Evolutionary conservation across 257 asterid species (phyloP).

Genomic region (Verbena officinalis): DNA sequence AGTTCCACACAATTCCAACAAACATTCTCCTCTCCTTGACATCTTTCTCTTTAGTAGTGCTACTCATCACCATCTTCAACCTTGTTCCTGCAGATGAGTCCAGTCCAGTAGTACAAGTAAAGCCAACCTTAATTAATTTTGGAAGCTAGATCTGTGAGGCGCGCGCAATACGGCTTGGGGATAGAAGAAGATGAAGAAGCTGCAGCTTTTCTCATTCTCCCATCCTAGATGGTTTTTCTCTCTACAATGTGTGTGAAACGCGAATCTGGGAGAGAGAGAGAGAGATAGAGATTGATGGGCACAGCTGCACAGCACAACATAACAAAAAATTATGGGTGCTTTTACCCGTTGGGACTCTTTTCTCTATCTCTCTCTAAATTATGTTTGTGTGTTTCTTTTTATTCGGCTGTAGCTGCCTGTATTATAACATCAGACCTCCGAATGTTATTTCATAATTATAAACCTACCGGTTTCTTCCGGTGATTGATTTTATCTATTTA

Average conservation of each 20-base stretch:
- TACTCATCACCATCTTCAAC: constrained; percentile 27
- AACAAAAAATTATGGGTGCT: neutral
- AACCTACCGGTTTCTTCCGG: no score
- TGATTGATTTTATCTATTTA: no score
- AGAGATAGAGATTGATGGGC: neutral
- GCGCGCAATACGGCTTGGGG: neutral
- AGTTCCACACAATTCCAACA: constrained; percentile 69
- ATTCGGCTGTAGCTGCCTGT: neutral
- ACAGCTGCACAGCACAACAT: constrained; percentile 27
- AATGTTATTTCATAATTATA: no score
- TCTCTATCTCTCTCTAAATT: neutral
- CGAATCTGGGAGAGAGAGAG: neutral
- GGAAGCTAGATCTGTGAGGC: neutral
- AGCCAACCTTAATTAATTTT: neutral
- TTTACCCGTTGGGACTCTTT: neutral
- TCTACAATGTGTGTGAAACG: neutral
- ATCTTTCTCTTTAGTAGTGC: neutral
- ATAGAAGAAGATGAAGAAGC: neutral
- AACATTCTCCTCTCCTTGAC: constrained; percentile 49
- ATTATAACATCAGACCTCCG: no score
- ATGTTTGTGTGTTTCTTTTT: neutral
- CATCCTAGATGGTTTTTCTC: no score
- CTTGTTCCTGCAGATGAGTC: neutral
- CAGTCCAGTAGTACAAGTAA: neutral
- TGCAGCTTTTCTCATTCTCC: neutral